Conservation (phyloP, 192 early-diverging fungal species). For the Podila epigama region DNA sequence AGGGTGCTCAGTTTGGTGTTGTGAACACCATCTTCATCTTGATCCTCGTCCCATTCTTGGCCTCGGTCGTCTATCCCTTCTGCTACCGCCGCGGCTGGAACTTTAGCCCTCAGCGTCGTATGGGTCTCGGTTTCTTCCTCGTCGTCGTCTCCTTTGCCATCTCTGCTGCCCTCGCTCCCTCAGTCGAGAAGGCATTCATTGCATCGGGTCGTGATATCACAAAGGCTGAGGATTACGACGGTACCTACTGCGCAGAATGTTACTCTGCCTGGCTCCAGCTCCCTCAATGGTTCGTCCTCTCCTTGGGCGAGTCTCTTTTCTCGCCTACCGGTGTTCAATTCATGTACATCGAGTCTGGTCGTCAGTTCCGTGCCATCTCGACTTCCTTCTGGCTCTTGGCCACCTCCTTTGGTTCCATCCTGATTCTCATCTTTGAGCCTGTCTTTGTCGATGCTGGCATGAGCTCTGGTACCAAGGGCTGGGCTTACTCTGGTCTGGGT, state of each 20-base stretch:
- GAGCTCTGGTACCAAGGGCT: slow-evolving; percentile 11
- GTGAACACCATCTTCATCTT: slow-evolving; percentile 60
- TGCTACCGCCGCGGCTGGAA: neutral
- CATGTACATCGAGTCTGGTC: slow-evolving; percentile 70
- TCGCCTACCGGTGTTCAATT: slow-evolving; percentile 71
- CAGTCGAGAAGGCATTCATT: slow-evolving; percentile 22
- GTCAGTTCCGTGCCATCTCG: slow-evolving; percentile 61
- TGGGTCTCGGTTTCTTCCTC: neutral
- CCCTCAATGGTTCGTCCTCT: slow-evolving; percentile 63
- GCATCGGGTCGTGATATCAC: neutral
- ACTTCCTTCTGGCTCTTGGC: slow-evolving; percentile 65
- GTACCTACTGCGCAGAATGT: slow-evolving; percentile 30
- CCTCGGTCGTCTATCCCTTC: slow-evolving; percentile 8
- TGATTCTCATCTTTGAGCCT: slow-evolving; percentile 43
- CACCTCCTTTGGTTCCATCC: slow-evolving; percentile 52
- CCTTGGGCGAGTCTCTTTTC: slow-evolving; percentile 63
- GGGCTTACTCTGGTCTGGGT: slow-evolving; percentile 44
- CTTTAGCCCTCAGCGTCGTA: slow-evolving; percentile 36
- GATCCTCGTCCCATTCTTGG: slow-evolving; percentile 60
- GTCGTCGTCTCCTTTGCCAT: neutral
- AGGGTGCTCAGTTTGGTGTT: slow-evolving; percentile 17
- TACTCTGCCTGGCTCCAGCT: slow-evolving; percentile 49
- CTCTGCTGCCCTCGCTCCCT: slow-evolving; percentile 28
- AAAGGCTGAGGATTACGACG: slow-evolving; percentile 10
- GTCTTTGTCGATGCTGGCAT: slow-evolving; percentile 7